Base-by-base conservation (phyloP, 2,329 filamentous ascomycete species). In the Alternaria conjuncta region DNA sequence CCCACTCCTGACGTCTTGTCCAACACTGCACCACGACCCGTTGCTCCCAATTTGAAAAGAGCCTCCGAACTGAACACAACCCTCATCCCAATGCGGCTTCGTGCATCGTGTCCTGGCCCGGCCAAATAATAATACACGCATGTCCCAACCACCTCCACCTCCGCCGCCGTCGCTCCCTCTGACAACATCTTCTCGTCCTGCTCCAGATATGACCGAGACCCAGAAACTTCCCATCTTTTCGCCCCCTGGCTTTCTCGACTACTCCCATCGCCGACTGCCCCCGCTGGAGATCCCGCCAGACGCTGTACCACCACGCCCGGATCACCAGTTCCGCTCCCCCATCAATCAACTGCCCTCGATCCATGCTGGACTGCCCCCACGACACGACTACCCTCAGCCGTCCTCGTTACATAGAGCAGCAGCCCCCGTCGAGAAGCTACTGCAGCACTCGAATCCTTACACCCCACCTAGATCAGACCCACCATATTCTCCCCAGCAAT, bases 181-280 rank as follows among this genome's bases (percentile, higher is more conserved):
- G 61, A 77, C 79, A 61, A 77, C 75, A 66, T 68, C 73, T 55
- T 73, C 71, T 67, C 72, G 69, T 70, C 69, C 75, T 60, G 61
- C 76, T 66, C 64, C 75, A 75, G 76, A 75, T 62, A 84, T 84
- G 82, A 82, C 82, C 30, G 81, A 83, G 70, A 82, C 80, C 60
- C 82, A 83, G 67, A 82, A 79, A 60, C 76, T 77, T 55, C 80
- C 80, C 55, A 71, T 75, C 55, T 81, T 84, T 55, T 80, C 81
- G 28, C 72, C 78, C 49, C 77, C 81, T 41, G 72, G 72, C 43
- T 83, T 81, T 68, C 72, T 78, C 49, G 78, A 78, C 61, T 78
- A 79, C 62, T 75, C 80, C 43, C 78, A 80, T 67, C 78, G 79
- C 55, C 77, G 78, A 44, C 71, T 80, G 26, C 79, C 80, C 60